Percentiles rank a stretch among this genome's conserved stretches.
Evolutionary conservation across 2,329 filamentous ascomycete species (phyloP).

Genomic region (Gaeumannomyces sp.): DNA sequence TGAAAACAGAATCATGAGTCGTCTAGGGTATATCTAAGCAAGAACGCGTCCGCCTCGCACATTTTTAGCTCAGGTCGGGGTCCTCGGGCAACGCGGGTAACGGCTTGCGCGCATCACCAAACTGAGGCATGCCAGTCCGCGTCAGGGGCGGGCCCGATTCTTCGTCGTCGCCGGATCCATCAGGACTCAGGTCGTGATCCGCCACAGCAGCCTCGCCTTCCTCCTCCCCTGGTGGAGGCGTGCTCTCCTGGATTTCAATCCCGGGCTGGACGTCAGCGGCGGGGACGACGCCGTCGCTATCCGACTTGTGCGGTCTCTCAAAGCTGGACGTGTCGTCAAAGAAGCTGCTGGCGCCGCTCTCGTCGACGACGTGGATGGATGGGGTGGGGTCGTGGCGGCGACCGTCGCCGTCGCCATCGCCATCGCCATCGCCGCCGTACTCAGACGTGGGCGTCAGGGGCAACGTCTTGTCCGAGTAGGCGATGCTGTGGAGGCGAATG

Average conservation of each 20-base stretch:
- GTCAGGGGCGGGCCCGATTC: constrained; percentile 12
- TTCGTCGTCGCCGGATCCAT: constrained; percentile 1
- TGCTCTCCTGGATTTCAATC: neutral
- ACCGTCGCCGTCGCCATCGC: constrained; percentile 11
- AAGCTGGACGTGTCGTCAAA: constrained; percentile 10
- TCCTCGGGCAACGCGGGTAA: constrained; percentile 29
- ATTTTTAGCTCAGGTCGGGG: constrained; percentile 18
- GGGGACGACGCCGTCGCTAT: neutral
- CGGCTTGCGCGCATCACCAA: constrained; percentile 22
- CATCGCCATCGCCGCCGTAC: constrained; percentile 16
- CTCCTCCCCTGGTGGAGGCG: neutral
- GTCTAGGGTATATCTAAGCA: neutral
- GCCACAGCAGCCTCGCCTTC: neutral
- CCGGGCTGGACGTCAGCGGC: neutral
- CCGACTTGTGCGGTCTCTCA: neutral
- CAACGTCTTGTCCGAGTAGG: constrained; percentile 25
- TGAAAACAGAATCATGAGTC: neutral
- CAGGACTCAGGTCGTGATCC: neutral
- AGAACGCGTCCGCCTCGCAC: neutral
- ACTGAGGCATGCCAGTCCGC: constrained; percentile 16
- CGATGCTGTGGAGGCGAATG: constrained; percentile 10
- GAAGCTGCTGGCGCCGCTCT: constrained; percentile 12
- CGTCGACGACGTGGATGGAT: constrained; percentile 14
- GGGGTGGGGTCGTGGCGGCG: constrained; percentile 14
- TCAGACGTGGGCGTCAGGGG: constrained; percentile 27